Evolutionary conservation across 768 basidiomycete species (phyloP).

Genomic region (Tulasnella sp.): DNA sequence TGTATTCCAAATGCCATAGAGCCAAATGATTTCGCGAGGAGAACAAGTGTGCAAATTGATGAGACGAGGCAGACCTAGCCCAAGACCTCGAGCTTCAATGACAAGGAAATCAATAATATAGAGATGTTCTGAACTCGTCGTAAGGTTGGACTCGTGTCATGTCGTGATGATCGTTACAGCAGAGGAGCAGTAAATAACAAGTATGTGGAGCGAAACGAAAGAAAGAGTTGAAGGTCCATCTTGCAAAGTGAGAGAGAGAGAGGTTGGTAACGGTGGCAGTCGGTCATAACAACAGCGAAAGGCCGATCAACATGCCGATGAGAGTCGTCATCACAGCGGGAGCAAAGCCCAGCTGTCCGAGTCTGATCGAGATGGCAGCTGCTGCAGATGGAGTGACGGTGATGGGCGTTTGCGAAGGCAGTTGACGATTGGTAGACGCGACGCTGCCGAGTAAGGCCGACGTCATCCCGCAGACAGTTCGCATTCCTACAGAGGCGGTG

Average conservation of each 20-base stretch:
- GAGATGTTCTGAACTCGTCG: background rate
- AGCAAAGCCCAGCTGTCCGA: background rate
- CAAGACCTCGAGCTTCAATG: too few species aligned
- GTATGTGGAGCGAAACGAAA: background rate
- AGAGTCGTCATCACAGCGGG: background rate
- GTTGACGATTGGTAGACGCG: slow-evolving; percentile 33
- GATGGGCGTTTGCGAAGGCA: slow-evolving; percentile 15
- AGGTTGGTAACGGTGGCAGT: background rate
- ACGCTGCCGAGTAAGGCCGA: slow-evolving; percentile 45
- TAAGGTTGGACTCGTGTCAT: background rate
- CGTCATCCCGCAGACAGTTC: slow-evolving; percentile 39
- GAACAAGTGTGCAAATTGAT: too few species aligned
- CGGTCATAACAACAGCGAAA: background rate
- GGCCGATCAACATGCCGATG: background rate
- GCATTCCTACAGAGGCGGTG: slow-evolving; percentile 24
- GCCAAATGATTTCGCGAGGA: too few species aligned
- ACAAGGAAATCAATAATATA: too few species aligned
- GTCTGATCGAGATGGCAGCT: background rate
- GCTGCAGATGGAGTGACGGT: slow-evolving; percentile 5
- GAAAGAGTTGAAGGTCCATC: background rate
- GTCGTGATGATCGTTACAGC: background rate
- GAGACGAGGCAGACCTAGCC: too few species aligned
- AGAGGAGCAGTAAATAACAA: background rate
- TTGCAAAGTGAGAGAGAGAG: background rate
- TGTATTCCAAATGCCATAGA: too few species aligned